Percentiles rank a stretch among this genome's conserved stretches.
Conservation (phyloP, 192 early-diverging fungal genomes). For the Podila clonocystis region DNA sequence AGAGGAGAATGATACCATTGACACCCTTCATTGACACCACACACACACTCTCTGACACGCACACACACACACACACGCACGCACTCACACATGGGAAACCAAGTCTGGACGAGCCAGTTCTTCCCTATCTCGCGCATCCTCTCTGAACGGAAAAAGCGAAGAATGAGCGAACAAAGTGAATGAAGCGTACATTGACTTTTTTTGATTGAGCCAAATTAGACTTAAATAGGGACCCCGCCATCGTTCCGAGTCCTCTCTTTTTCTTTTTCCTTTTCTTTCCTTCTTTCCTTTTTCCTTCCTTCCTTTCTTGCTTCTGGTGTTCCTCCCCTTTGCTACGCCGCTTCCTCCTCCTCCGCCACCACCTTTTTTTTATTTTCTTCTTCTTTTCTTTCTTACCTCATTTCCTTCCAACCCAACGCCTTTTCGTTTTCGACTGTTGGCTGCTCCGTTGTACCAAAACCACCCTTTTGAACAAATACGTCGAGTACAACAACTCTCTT, state of each 20-base stretch:
- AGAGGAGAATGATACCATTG: too few species aligned
- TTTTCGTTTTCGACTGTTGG: constrained; percentile 3
- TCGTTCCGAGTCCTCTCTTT: not conserved
- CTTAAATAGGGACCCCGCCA: too few species aligned
- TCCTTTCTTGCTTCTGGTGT: not conserved
- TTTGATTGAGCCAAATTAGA: too few species aligned
- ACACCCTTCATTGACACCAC: too few species aligned
- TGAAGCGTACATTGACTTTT: too few species aligned
- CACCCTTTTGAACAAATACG: constrained; percentile 6
- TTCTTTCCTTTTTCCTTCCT: constrained; percentile 11
- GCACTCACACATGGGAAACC: too few species aligned
- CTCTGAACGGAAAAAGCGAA: too few species aligned
- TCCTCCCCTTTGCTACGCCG: constrained; percentile 3
- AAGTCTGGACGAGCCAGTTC: too few species aligned
- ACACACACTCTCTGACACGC: too few species aligned
- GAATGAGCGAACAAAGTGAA: too few species aligned
- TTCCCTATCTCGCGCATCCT: too few species aligned
- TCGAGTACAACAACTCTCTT: constrained; percentile 32
- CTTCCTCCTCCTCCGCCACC: not conserved
- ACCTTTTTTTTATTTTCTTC: not conserved
- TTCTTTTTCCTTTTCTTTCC: constrained; percentile 4
- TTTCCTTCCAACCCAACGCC: not conserved
- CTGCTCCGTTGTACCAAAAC: constrained; percentile 26
- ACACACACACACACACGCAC: too few species aligned
- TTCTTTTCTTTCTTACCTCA: not conserved